Base-by-base conservation (phyloP, 2,329 filamentous ascomycete genomes). In the Cladosporium sp. region DNA sequence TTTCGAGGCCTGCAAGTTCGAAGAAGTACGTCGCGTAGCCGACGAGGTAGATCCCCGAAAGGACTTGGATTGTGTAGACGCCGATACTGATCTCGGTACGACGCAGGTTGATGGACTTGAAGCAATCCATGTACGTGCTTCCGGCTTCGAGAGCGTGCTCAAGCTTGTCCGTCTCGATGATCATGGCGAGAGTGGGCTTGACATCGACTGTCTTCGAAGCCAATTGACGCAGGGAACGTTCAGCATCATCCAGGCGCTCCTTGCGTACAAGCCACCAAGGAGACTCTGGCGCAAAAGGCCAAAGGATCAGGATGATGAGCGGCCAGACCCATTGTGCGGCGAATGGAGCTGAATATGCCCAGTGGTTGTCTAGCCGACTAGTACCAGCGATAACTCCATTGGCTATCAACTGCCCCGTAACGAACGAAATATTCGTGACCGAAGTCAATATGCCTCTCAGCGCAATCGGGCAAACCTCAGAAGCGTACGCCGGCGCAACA, bases 381-480 rank as follows among this genome's bases (percentile, higher is more conserved):
- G 77, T 77, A 1, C 75, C 78, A 8, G 75, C 75, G 12, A 77
- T 76, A 1, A 80, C 74, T 5, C 78, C 78, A 31, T 78, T 78
- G 14, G 77, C 85, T 2, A 88, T 77, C 5, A 89, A 79, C 71
- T 88, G 86, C 0, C 86, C 86, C 21, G 86, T 86, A 50, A 87
- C 86, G 75, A 87, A 89, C 71, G 85, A 88, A 44, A 88, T 76
- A 70, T 88, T 88, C 65, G 88, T 83, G 65, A 84, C 88, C 37
- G 83, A 83, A 0, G 86, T 88, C 26, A 88, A 76, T 53, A 85
- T 81, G 31, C 84, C 85, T 31, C 87, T 81, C 46, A 89, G 80
- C 1, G 83, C 82, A 33, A 86, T 78, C 1, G 86, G 87, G 46
- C 85, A 86, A 7, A 89, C 84, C 73, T 91, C 89, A 65, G 86